Evolutionary conservation across 2,329 filamentous ascomycete species (phyloP).

Genomic region (Hysterium pulicare): DNA sequence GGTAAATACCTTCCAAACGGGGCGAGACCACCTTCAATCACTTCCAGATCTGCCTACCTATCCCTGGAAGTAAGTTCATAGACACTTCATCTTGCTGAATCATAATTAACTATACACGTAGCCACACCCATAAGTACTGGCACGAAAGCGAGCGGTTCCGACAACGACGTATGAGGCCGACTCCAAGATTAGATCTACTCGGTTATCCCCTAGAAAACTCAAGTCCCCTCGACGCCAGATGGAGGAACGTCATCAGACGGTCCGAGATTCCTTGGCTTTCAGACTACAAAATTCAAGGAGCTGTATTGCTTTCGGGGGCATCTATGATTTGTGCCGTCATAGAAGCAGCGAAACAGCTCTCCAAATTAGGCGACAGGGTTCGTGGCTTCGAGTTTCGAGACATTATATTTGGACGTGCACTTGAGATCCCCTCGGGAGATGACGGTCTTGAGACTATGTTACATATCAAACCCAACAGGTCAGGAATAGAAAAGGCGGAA

Average conservation of each 20-base stretch:
- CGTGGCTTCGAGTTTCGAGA: background rate
- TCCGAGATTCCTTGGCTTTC: constrained; percentile 42
- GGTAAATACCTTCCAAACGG: no score
- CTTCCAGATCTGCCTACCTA: constrained; percentile 21
- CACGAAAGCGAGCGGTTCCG: constrained; percentile 10
- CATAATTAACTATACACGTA: no score
- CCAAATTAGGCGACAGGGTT: background rate
- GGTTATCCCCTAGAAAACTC: constrained; percentile 25
- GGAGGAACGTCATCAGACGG: constrained; percentile 38
- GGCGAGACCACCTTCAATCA: background rate
- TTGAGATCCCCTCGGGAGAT: background rate
- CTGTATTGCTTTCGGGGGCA: constrained; percentile 19
- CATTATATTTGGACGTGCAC: background rate
- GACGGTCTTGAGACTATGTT: background rate
- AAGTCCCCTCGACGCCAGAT: constrained; percentile 32
- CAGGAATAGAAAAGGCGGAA: background rate
- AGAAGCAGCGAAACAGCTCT: constrained; percentile 14
- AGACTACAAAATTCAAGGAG: constrained; percentile 34
- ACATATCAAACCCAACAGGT: background rate
- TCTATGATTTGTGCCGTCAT: constrained; percentile 21
- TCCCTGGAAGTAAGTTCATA: constrained; percentile 17
- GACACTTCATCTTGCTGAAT: constrained; percentile 22
- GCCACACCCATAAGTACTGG: no score
- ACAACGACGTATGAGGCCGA: constrained; percentile 10
- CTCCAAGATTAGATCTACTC: constrained; percentile 19